Evolutionary conservation across 1,284 basidiomycete species (phyloP).

Genomic region (Puccinia novopanici): DNA sequence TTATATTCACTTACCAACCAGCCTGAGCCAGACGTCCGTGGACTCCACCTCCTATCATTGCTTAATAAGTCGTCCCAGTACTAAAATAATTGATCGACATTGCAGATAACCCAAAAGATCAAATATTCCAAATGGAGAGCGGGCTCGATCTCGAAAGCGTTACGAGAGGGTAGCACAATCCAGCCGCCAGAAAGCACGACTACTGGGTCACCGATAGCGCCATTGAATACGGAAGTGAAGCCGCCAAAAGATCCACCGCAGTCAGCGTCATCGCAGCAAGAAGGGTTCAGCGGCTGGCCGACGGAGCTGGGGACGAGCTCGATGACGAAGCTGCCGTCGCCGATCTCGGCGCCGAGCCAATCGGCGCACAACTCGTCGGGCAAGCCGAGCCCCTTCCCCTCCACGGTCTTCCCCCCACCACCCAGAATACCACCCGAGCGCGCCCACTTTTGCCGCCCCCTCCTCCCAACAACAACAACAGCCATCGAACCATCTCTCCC

Average conservation of each 20-base stretch:
- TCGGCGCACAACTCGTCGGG: neutral
- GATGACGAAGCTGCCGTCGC: slow-evolving; percentile 32
- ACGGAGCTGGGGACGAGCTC: slow-evolving; percentile 11
- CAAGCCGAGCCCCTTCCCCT: slow-evolving; percentile 30
- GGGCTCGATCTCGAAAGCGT: slow-evolving; percentile 80
- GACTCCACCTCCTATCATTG: too few species aligned
- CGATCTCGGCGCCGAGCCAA: neutral
- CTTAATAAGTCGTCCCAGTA: too few species aligned
- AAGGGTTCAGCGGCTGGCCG: slow-evolving; percentile 8
- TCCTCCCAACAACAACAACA: neutral
- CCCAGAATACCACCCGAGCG: neutral
- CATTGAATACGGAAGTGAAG: neutral
- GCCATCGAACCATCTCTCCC: neutral
- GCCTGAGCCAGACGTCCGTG: slow-evolving; percentile 57
- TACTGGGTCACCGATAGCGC: neutral
- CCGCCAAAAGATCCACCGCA: neutral
- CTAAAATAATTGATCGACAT: slow-evolving; percentile 51
- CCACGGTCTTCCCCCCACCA: slow-evolving; percentile 30
- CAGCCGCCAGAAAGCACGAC: neutral
- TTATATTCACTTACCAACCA: slow-evolving; percentile 70
- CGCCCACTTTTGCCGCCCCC: neutral
- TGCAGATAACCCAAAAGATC: slow-evolving; percentile 73
- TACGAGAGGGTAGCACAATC: slow-evolving; percentile 67
- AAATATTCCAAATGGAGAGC: slow-evolving; percentile 92
- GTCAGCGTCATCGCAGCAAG: neutral